Base-by-base conservation (phyloP, 257 asterid species). In the Capsicum rhomboideum region DNA sequence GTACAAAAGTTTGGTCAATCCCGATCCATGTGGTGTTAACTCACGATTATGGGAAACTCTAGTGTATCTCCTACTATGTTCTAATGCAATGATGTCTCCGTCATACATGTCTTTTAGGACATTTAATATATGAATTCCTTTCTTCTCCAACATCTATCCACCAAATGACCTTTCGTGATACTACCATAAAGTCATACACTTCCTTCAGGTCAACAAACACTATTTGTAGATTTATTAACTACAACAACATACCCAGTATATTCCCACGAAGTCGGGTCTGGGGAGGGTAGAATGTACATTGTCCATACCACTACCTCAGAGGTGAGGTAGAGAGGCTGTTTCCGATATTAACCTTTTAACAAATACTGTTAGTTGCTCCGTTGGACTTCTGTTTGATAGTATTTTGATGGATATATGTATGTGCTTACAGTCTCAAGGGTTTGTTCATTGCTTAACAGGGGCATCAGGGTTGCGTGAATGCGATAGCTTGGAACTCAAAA, bases 391-490 rank as follows among this genome's bases (percentile, higher is more conserved):
- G 42, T 84, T 64, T 83, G 67, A 61, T 37, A 49, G 34, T 77
- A 28, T 52, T 26, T 50, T 50, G 46, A 28, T 77, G 82, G 23
- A 34, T 83, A 23, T 0, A 54, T 34, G 69, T 82, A 29, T 66
- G 34, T 26, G 84, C 74, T 78, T 21, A n/a, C 80, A 80, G 69
- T n/a, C 66, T 84, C 86, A 83, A 63, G 78, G 63, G 37, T 56
- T 58, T 77, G 8, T 18, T 85, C 82, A 23, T 86, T 69, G 53
- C 83, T 58, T 87, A 74, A 79, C 93, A 97, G 99, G 99, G 97
- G 83, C 99, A 97, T 89, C 92, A 80, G 81, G 95, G 99, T 77
- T 97, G 99, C 86, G 99, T 97, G 77, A 97, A 97, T 91, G 85
- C 98, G 28, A 86, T 97, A 85, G 91, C 99, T 84, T 97, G 99